Conservation (phyloP, 768 basidiomycete genomes). For the Amanita fuliginea region DNA sequence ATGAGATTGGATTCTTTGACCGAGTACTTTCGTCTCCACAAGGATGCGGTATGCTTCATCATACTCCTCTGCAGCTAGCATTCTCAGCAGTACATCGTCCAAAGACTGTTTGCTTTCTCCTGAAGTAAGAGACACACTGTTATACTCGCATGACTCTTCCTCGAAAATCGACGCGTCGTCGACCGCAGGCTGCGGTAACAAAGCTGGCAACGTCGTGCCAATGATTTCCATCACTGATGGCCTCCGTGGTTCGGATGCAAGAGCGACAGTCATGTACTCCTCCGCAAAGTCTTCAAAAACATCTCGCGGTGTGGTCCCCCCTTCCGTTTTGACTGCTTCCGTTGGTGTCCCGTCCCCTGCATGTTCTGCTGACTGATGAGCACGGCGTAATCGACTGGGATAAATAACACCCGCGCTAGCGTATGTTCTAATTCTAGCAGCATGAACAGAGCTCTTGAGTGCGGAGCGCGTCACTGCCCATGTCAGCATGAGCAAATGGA, state of each 20-base stretch:
- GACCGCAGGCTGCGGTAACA: conserved; percentile 16
- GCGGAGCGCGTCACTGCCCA: conserved; percentile 20
- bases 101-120: conserved; percentile 8
- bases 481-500: neutral
- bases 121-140: conserved; percentile 5
- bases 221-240: conserved; percentile 17
- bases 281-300: conserved; percentile 22
- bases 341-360: neutral
- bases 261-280: conserved; percentile 16
- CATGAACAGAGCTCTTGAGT: conserved; percentile 7
- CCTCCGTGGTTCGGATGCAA: conserved; percentile 7
- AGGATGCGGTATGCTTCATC: conserved; percentile 21
- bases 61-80: conserved; percentile 14
- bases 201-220: conserved; percentile 17
- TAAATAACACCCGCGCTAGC: neutral
- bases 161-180: conserved; percentile 22
- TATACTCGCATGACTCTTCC: conserved; percentile 18
- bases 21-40: conserved; percentile 20
- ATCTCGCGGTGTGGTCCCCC: neutral
- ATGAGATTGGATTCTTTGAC: conserved; percentile 18
- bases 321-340: neutral
- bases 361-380: neutral
- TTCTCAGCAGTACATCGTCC: conserved; percentile 11
- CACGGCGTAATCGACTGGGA: neutral
- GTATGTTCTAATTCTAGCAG: neutral